These are phyloP conservation scores for Podosphaera aphanis DNA, from an alignment of 2,329 filamentous ascomycete species.

Conservation along the genomic window DNA sequence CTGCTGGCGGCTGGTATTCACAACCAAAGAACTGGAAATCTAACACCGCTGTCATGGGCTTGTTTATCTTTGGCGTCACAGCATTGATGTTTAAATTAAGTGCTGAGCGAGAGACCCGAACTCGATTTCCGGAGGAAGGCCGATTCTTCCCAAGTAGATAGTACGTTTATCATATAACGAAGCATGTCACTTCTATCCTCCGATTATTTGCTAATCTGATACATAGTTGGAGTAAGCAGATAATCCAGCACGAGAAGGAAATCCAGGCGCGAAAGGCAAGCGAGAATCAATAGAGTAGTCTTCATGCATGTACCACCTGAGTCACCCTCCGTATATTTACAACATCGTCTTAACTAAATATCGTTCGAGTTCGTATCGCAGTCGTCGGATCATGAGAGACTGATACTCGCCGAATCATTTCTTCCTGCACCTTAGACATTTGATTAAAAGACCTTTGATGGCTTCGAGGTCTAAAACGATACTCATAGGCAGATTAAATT, in stretches of 20 bases:
- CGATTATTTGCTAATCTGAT: constrained; percentile 12
- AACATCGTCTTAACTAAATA: no score
- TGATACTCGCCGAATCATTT: no score
- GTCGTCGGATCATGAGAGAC: no score
- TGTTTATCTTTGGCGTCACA: constrained; percentile 42
- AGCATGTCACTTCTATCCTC: neutral
- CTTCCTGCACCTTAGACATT: no score
- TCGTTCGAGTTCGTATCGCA: no score
- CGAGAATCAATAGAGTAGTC: neutral
- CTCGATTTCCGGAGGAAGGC: constrained; percentile 51
- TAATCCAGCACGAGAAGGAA: constrained; percentile 41
- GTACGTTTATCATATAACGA: constrained; percentile 26
- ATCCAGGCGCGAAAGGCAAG: constrained; percentile 20
- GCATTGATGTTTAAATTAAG: constrained; percentile 48
- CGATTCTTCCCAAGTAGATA: constrained; percentile 68
- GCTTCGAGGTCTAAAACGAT: no score
- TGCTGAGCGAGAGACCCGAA: constrained; percentile 48
- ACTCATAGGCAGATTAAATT: no score
- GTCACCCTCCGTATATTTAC: no score
- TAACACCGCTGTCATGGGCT: constrained; percentile 62
- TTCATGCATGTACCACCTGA: no score
- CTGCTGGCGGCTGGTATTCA: constrained; percentile 88
- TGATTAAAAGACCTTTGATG: no score
- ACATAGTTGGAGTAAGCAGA: constrained; percentile 45
- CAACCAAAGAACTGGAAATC: constrained; percentile 86